Evolutionary conservation across 257 asterid species (phyloP), one percentile per base, ranked within the genome.

Genomic region (Rubia yunnanensis): DNA sequence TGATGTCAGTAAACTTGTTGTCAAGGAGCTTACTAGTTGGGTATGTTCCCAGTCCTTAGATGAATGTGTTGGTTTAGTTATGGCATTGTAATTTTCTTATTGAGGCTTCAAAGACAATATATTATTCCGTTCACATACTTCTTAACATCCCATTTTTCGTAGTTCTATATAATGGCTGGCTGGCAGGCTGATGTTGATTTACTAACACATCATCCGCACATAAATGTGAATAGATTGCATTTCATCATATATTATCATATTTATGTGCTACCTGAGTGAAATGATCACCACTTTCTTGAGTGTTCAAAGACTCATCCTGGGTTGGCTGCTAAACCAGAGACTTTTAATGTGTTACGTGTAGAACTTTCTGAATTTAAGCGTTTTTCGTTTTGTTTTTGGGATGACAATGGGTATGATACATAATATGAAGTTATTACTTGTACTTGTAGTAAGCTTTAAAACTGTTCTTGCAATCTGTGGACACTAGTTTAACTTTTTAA

Each of bases 21-120:
- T 90, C 39, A 90, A 94, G 85, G 99, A 94, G 90, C 89, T 90
- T 75, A 94, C 99, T 75, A 86, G 95, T 65, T 90, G 96, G 97
- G 99, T 94, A 94, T 67, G 95, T 36, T 55, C 17, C 26, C 35
- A 64, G 36, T 31, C 23, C 18, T 18, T 56, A 24, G 5, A 30
- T 5, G 7, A 27, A 24, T 46, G 15, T n/a, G 17, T 14, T 46
- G 26, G 57, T 64, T 64, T 46, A 15, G 41, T 62, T 49, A 14
- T 63, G 30, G 15, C 20, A 6, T 63, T 6, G 44, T 5, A 3
- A 27, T 35, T 61, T 23, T 22, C 48, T 3, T 14, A 41, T 15
- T 60, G 50, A 60, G 38, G 18, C 10, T 3, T 32, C 10, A 5
- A 15, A 4, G 0, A 9, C 44, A 8, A 30, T 28, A 10, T 56